Evolutionary conservation across 2,329 filamentous ascomycete genomes (phyloP), one percentile per base, ranked within the genome.

Genomic region (Colletotrichum sp.): DNA sequence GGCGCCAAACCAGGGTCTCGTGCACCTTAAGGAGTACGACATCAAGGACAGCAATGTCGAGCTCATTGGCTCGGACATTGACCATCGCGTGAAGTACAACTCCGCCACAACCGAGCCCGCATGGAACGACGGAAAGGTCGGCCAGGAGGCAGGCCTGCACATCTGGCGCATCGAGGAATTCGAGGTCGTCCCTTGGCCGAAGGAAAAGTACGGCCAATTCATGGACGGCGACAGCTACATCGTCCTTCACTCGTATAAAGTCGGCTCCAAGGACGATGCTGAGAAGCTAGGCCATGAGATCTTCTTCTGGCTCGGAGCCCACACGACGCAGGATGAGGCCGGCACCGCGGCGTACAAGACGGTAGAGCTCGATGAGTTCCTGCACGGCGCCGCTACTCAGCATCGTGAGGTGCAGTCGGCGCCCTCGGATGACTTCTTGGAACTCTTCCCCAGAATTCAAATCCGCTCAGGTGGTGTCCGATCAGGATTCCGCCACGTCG

Each of bases 281-380:
- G 81, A 88, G 74, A 87, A 86, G 78, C 84, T 93, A 6, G 85
- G 84, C 57, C 92, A 94, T 79, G 92, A 94, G 66, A 89, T 94
- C 80, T 94, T 92, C 86, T 94, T 94, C 85, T 94, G 92, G 92
- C 87, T 94, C 1, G 93, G 93, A 6, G 86, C 83, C 67, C 90
- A 93, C 80, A 94, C 92, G 1, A 89, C 90, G 4, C 92, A 93
- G 84, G 93, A 94, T 78, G 93, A 94, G 84, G 92, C 92, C 3
- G 93, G 92, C 18, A 92, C 90, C 0, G 93, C 93, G 0, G 92
- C 93, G 3, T 93, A 94, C 85, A 94, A 94, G 86, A 93, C 92
- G 0, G 92, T 93, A 28, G 93, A 94, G 82, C 86, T 94, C 18
- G 93, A 94, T 79, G 92, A 94, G 82, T 93, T 93, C 80, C 82